Base-by-base conservation (phyloP, 441 rosid species). In the Viola pubescens region DNA sequence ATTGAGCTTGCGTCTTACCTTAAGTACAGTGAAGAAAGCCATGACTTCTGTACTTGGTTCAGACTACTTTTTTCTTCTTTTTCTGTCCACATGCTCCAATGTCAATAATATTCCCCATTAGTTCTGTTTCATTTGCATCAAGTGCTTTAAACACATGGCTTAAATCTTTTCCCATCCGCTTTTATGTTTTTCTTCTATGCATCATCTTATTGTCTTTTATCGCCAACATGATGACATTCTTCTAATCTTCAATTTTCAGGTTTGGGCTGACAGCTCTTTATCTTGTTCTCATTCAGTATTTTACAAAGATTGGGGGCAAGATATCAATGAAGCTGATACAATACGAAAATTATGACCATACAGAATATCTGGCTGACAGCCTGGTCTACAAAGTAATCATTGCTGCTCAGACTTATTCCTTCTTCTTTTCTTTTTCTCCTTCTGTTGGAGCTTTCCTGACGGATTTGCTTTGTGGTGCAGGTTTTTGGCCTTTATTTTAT, bases 401-500 rank as follows among this genome's bases (percentile, higher is more conserved):
- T 65, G 13, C 67, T 16, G 19, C 19, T 16, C 19, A 49, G 64
- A 70, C 47, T 65, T 9, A 7, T 57, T 50, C 13, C 42, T 16
- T 64, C 64, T 46, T 49, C 1, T 66, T 70, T 49, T 59, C 45
- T 42, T 65, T 56, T 14, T 40, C n/a, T 16, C 41, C 37, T 43
- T 14, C 4, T 40, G 13, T 14, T 44, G 59, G 56, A 57, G 64
- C 47, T 40, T 52, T 48, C 13, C 41, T 53, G 34, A 70, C 64
- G 10, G 1, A 43, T 66, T 61, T 39, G 14, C 11, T 70, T 56
- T 61, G 9, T 54, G 7, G 65, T 79, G 80, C 94, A 92, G 98
- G 94, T 92, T 45, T 92, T 92, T 54, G 97, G 98, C 65, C 85
- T 92, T 54, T 92, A 89, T 63, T 92, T 92, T 76, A 92, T 92